Evolutionary conservation across 495 filamentous ascomycete genomes (phyloP).

Genomic region (Apiosordaria backusii): DNA sequence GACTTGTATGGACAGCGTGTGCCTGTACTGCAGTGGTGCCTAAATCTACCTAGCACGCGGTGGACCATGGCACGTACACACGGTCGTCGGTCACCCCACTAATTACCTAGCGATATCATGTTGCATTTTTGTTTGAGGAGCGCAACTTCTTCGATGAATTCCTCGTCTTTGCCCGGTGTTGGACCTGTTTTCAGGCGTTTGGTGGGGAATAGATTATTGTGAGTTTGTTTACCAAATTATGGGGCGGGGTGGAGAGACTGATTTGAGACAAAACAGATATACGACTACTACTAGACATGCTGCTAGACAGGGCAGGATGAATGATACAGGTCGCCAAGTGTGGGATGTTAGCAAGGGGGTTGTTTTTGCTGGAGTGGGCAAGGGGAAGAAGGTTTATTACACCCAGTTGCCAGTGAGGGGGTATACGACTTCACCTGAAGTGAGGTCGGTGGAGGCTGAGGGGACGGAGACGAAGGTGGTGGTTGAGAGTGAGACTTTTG

Average conservation of each 20-base stretch:
- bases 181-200: neutral
- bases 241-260: neutral
- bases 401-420: constrained; percentile 14
- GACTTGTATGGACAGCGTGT: neutral
- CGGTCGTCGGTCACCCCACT: neutral
- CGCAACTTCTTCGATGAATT: constrained; percentile 1
- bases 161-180: neutral
- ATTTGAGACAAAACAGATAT: neutral
- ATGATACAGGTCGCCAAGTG: constrained; percentile 17
- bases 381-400: constrained; percentile 18
- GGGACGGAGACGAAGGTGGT: neutral
- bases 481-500: neutral
- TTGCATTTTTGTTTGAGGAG: neutral
- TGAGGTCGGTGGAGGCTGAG: neutral
- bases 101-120: neutral
- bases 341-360: constrained; percentile 43
- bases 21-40: neutral
- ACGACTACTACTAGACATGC: neutral
- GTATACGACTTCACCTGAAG: neutral
- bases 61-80: neutral
- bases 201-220: constrained; percentile 9
- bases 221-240: neutral
- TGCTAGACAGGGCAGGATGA: constrained; percentile 23
- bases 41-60: too few species aligned
- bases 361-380: constrained; percentile 30